Conservation (phyloP, 2,329 filamentous ascomycete genomes). For the Pseudodiploospora longispora region DNA sequence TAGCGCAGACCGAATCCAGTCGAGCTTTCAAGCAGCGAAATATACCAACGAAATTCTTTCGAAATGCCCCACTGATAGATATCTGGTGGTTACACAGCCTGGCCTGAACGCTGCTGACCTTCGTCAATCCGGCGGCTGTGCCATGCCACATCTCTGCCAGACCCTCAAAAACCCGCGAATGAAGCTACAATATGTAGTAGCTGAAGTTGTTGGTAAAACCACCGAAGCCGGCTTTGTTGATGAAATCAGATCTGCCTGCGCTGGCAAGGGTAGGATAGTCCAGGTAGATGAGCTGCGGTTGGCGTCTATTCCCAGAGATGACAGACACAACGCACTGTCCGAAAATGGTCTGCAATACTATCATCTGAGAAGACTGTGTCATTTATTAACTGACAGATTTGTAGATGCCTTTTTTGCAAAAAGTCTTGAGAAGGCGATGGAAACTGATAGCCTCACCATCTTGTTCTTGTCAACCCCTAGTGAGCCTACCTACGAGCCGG, state of each 20-base stretch:
- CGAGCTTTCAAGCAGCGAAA: slow-evolving; percentile 34
- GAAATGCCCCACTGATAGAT: slow-evolving; percentile 64
- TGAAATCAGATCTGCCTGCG: slow-evolving; percentile 41
- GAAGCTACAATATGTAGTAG: slow-evolving; percentile 37
- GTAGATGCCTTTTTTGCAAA: slow-evolving; percentile 44
- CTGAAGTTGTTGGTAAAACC: slow-evolving; percentile 49
- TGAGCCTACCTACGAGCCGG: slow-evolving; percentile 53
- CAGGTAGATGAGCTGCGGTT: slow-evolving; percentile 34
- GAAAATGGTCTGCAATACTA: slow-evolving; percentile 36
- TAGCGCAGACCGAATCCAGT: slow-evolving; percentile 39
- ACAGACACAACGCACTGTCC: slow-evolving; percentile 36
- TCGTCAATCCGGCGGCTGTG: slow-evolving; percentile 36
- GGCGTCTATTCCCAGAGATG: slow-evolving; percentile 28
- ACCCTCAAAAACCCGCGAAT: slow-evolving; percentile 28
- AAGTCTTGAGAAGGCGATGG: slow-evolving; percentile 32
- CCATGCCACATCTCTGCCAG: slow-evolving; percentile 45
- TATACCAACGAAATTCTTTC: slow-evolving; percentile 46
- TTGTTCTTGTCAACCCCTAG: slow-evolving; percentile 62
- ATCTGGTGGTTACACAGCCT: slow-evolving; percentile 71
- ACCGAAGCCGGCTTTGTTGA: slow-evolving; percentile 32
- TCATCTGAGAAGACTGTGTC: neutral
- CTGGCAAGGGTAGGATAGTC: slow-evolving; percentile 26
- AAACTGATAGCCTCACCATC: slow-evolving; percentile 56
- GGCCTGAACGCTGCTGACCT: slow-evolving; percentile 66
- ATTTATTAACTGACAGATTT: slow-evolving; percentile 12